These are phyloP conservation scores for Phanerochaete carnosa DNA, from an alignment of 768 basidiomycete genomes.

Conservation along the genomic window DNA sequence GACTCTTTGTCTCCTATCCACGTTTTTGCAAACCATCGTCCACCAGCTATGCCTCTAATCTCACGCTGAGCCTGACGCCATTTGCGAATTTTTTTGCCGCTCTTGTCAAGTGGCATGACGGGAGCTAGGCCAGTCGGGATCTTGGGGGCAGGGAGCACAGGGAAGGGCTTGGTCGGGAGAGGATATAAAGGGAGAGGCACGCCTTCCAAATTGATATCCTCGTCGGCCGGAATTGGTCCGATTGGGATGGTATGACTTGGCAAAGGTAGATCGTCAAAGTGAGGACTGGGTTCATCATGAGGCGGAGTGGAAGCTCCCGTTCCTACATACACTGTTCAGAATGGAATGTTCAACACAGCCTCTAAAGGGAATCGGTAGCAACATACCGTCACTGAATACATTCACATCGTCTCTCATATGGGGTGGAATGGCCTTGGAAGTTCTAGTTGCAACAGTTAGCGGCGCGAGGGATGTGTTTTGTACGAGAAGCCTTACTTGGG, in stretches of 20 bases:
- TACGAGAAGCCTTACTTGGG: slow-evolving; percentile 22
- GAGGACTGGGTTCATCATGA: slow-evolving; percentile 37
- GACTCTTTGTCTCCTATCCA: slow-evolving; percentile 88
- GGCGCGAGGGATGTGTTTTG: neutral
- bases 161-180: slow-evolving; percentile 79
- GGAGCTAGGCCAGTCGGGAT: slow-evolving; percentile 74
- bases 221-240: slow-evolving; percentile 8
- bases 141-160: slow-evolving; percentile 75
- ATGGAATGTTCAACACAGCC: neutral
- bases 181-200: slow-evolving; percentile 71
- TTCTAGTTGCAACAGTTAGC: slow-evolving; percentile 8
- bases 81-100: slow-evolving; percentile 55
- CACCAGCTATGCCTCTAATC: slow-evolving; percentile 79
- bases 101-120: slow-evolving; percentile 62
- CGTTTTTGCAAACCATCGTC: slow-evolving; percentile 74
- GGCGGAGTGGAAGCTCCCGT: slow-evolving; percentile 74
- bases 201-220: slow-evolving; percentile 53
- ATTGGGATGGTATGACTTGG: slow-evolving; percentile 10
- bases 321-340: slow-evolving; percentile 51
- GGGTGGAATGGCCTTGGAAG: slow-evolving; percentile 14
- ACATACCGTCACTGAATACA: slow-evolving; percentile 60
- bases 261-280: slow-evolving; percentile 19
- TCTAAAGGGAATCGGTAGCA: neutral
- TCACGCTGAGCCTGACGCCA: slow-evolving; percentile 78
- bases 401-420: slow-evolving; percentile 43